Base-by-base conservation (phyloP, 371 early-diverging fungal species). In the Capniomyces stellatus region DNA sequence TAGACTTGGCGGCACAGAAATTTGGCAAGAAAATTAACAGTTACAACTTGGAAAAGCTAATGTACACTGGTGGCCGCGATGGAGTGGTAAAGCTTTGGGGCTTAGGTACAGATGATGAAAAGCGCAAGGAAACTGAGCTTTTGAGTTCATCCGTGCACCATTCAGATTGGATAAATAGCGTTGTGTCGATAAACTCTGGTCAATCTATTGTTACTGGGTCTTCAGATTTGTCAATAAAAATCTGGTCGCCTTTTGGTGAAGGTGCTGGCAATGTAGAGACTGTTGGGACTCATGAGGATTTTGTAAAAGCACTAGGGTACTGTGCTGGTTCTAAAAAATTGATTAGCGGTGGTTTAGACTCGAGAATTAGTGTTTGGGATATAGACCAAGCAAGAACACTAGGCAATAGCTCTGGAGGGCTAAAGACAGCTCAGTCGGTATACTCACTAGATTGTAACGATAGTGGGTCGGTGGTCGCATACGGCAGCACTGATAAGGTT, bases 151-250 rank as follows among this genome's bases (percentile, higher is more conserved):
- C 52, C 40, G 43, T 23, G 61, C 79, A 85, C 58, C 97, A 96
- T 60, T 80, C 83, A 4, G 94, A 94, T 65, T 96, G 97, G 97
- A 86, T 96, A 10, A 94, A 92, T 63, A 92, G 89, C 57, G 76
- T 96, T 49, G 77, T 82, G 2, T 73, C 89, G 4, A 82, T 81
- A 44, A 25, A 28, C 19, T 24, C 35, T 35, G 10, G 15, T 35
- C 35, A 35, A 35, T 10, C 6, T 35, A 35, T 64, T 78, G 91
- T 93, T 2, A 71, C 91, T 25, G 88, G 86, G 3, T 94, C 94
- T 10, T 87, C 89, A 1, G 97, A 96, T 64, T 76, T 89, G 52
- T 85, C 92, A 22, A 77, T 96, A 35, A 82, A 82, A 50, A 64
- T 89, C 30, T 90, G 93, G 83, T 54, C 74, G n/a, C 82, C 85